Percentiles rank a stretch among this genome's conserved stretches.
Conservation (phyloP, 192 early-diverging fungal species). For the Mortierella antarctica region DNA sequence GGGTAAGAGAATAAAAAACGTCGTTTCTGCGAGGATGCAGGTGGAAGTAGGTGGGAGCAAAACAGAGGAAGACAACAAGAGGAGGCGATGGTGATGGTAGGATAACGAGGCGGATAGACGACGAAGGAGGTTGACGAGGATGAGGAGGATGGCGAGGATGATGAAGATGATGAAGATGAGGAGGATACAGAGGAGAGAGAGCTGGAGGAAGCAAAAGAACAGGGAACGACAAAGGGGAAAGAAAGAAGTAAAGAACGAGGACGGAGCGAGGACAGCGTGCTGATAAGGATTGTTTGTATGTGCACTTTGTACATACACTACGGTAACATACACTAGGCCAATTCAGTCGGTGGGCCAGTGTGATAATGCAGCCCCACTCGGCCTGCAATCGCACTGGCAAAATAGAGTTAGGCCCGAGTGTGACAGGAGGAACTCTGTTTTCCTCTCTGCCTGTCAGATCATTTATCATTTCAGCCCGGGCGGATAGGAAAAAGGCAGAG, state of each 20-base stretch:
- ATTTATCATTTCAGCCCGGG: too few species aligned
- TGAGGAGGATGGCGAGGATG: neutral
- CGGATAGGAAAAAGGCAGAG: too few species aligned
- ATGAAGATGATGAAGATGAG: neutral
- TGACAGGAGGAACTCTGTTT: too few species aligned
- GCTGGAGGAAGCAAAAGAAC: neutral
- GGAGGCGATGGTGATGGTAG: neutral
- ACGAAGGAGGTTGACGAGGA: constrained; percentile 2
- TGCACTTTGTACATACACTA: too few species aligned
- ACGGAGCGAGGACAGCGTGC: neutral
- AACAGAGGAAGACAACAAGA: constrained; percentile 3
- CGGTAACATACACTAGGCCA: too few species aligned
- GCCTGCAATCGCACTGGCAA: too few species aligned
- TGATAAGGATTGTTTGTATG: constrained; percentile 4
- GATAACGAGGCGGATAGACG: neutral
- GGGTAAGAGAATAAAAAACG: too few species aligned
- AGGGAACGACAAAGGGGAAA: neutral
- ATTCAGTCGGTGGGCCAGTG: too few species aligned
- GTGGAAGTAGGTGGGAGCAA: neutral
- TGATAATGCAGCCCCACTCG: too few species aligned
- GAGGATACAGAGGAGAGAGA: neutral
- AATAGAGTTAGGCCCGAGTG: too few species aligned
- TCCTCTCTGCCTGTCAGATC: too few species aligned
- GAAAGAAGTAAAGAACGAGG: neutral
- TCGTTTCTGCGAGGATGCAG: too few species aligned